A percentile compares a stretch with the other conserved stretches of the same genome.
Evolutionary conservation across 495 filamentous ascomycete genomes (phyloP).

Genomic region (Patellaria atrata): DNA sequence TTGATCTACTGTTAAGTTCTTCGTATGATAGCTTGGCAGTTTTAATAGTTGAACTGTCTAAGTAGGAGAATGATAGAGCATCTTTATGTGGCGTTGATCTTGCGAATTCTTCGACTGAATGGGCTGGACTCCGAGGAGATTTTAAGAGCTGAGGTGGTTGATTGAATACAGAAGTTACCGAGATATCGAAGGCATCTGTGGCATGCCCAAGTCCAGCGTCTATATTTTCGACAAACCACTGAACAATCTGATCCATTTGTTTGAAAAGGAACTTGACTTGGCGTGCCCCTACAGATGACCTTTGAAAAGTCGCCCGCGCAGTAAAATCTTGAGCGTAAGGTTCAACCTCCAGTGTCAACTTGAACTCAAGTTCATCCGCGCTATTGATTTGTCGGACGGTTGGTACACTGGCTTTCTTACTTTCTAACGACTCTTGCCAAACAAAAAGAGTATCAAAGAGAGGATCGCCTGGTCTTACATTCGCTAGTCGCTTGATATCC

Average conservation of each 20-base stretch:
- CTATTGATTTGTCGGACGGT: slow-evolving; percentile 36
- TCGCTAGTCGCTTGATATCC: slow-evolving; percentile 47
- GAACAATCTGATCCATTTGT: slow-evolving; percentile 41
- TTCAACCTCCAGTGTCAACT: slow-evolving; percentile 55
- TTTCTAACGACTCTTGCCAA: slow-evolving; percentile 56
- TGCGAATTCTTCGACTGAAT: slow-evolving; percentile 39
- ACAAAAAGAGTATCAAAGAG: slow-evolving; percentile 61
- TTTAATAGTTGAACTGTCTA: slow-evolving; percentile 22
- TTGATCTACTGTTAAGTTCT: slow-evolving; percentile 46
- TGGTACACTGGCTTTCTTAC: slow-evolving; percentile 17
- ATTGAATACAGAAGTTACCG: slow-evolving; percentile 43
- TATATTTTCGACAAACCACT: slow-evolving; percentile 31
- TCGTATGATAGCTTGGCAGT: slow-evolving; percentile 41
- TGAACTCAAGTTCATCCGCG: slow-evolving; percentile 57
- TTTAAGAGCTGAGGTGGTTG: slow-evolving; percentile 16
- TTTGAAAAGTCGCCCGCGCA: slow-evolving; percentile 38
- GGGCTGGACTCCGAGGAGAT: slow-evolving; percentile 26
- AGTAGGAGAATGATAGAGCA: slow-evolving; percentile 45
- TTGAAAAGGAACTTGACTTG: slow-evolving; percentile 40
- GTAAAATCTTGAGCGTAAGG: slow-evolving; percentile 32
- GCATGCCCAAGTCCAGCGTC: slow-evolving; percentile 26
- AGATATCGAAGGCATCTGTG: slow-evolving; percentile 23
- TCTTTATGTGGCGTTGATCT: slow-evolving; percentile 32
- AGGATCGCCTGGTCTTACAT: slow-evolving; percentile 30
- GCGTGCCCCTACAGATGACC: slow-evolving; percentile 30